These are phyloP conservation scores for Microcos paniculata DNA, from an alignment of 345 rosid species.

Conservation along the genomic window DNA sequence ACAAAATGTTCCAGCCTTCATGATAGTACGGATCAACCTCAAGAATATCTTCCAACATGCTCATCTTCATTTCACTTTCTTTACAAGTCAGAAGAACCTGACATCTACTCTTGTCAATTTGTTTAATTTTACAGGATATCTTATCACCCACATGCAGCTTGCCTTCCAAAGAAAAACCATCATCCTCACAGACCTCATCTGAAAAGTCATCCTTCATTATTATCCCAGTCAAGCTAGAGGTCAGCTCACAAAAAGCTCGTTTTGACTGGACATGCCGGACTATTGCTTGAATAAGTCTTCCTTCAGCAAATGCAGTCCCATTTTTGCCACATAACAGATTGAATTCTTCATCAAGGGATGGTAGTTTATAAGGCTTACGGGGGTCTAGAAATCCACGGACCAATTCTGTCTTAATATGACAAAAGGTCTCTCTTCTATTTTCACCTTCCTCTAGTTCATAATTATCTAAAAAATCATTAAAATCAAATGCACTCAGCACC, in stretches of 20 bases:
- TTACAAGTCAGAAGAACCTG: conserved; percentile 71
- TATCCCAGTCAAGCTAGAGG: conserved; percentile 88
- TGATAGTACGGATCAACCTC: conserved; percentile 66
- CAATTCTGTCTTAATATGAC: conserved; percentile 65
- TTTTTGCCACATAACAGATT: conserved; percentile 92
- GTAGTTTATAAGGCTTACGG: conserved; percentile 70
- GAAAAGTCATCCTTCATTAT: conserved; percentile 82
- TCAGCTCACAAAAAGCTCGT: conserved; percentile 79
- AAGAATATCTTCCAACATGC: conserved; percentile 39
- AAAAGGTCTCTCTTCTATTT: conserved; percentile 68
- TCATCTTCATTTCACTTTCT: conserved; percentile 80
- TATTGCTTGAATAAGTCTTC: conserved; percentile 80
- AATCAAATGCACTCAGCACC: conserved; percentile 52
- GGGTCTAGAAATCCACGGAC: conserved; percentile 90
- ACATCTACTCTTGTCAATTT: conserved; percentile 67
- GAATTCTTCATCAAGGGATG: conserved; percentile 81
- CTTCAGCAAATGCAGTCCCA: conserved; percentile 81
- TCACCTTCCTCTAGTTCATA: conserved; percentile 23
- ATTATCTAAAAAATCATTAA: conserved; percentile 43
- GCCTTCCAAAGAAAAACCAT: conserved; percentile 68
- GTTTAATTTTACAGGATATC: conserved; percentile 79
- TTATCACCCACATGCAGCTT: conserved; percentile 77
- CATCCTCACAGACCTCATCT: conserved; percentile 88
- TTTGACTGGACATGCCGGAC: conserved; percentile 67
- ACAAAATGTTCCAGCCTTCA: conserved; percentile 61